Evolutionary conservation across 164 flowering plant genomes (phyloP), one percentile per base, ranked within the genome.

Genomic region (Chloranthus sessilifolius): DNA sequence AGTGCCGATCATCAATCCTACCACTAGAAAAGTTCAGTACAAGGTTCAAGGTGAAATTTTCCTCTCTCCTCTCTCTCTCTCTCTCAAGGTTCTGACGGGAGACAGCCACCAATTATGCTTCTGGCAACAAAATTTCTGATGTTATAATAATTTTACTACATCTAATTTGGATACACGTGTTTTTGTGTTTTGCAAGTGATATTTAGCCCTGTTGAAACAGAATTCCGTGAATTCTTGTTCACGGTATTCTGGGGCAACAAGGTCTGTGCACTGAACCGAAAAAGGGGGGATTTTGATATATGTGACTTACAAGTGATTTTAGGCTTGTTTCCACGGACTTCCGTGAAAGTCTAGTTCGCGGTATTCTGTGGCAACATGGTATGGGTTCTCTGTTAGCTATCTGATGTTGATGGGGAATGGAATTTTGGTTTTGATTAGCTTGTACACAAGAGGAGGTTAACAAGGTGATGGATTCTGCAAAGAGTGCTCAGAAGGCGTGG

Each of bases 371-470:
- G 34, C n/a, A n/a, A n/a, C n/a, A n/a, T n/a, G n/a, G n/a, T n/a
- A n/a, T n/a, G n/a, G n/a, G n/a, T n/a, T n/a, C n/a, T n/a, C n/a
- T n/a, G n/a, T n/a, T n/a, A n/a, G n/a, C n/a, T n/a, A n/a, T n/a
- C n/a, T 50, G 45, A 25, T 11, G n/a, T 50, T 4, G 17, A 4
- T 28, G 9, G 20, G 37, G 12, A 16, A n/a, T 17, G 35, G 1
- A 16, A 4, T 2, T 10, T 43, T 43, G 28, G 26, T 24, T 37
- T 12, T 21, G 20, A 7, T 16, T 41, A 94, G 99, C 99, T 48
- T 94, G 99, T 66, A 78, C 95, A n/a, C 97, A 89, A 65, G 88
- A 81, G 48, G 97, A 94, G 75, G 96, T 89, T 3, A 89, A 94
- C 75, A 87, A 78, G 66, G 83, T 76, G 4, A 89, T 94, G 83